Percentiles rank a stretch among this genome's conserved stretches.
Evolutionary conservation across 2,329 filamentous ascomycete genomes (phyloP).

Genomic region (Trichoderma aggressivum): DNA sequence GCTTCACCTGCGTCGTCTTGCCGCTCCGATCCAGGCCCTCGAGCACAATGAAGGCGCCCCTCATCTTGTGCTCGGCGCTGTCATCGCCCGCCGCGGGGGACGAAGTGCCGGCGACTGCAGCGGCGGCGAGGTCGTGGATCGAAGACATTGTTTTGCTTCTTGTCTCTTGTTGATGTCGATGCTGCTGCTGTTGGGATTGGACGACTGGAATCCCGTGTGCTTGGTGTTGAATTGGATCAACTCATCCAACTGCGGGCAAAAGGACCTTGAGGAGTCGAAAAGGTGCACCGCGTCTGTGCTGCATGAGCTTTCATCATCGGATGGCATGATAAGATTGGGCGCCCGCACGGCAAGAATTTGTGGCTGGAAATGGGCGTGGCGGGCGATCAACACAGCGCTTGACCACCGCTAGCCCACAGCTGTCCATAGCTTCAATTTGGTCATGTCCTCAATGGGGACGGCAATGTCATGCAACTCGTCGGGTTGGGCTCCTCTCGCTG

Average conservation of each 20-base stretch:
- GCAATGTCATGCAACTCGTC: neutral
- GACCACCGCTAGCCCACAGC: neutral
- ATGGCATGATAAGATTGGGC: neutral
- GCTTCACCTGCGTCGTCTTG: constrained; percentile 84
- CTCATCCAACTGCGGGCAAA: neutral
- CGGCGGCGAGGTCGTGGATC: constrained; percentile 49
- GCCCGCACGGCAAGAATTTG: constrained; percentile 4
- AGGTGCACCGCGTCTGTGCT: neutral
- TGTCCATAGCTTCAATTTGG: neutral
- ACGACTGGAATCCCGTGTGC: neutral
- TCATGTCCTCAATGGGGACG: neutral
- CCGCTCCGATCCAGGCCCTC: constrained; percentile 88
- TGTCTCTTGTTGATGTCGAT: neutral
- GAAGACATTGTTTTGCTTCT: constrained; percentile 38
- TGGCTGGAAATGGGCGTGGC: constrained; percentile 7
- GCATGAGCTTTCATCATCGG: constrained; percentile 7
- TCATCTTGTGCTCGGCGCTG: neutral
- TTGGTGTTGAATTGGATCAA: neutral
- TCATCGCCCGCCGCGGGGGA: constrained; percentile 19
- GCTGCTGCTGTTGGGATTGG: neutral
- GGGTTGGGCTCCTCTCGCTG: neutral
- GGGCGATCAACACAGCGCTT: neutral
- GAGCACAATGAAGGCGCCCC: constrained; percentile 76
- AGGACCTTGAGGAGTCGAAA: neutral
- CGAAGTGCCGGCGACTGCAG: constrained; percentile 43